Base-by-base conservation (phyloP, 176 grass and related monocot species). In the Coix lacrymajobi region DNA sequence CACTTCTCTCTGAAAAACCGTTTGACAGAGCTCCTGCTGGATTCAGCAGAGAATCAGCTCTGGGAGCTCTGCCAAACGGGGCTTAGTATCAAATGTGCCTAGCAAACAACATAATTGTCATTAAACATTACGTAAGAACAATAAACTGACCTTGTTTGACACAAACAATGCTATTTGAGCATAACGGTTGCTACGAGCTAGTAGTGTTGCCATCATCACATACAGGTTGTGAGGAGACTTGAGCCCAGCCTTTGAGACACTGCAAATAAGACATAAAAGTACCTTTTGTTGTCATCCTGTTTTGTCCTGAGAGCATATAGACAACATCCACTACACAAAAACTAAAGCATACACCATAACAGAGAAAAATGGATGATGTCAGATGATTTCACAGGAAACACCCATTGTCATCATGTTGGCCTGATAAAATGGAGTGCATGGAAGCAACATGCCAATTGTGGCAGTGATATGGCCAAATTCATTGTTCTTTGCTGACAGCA, bases 121-220 rank as follows among this genome's bases (percentile, higher is more conserved):
- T 62, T 26, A 43, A 62, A 20, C 48, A 52, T 52, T 52, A 5
- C 48, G 36, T 30, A 69, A 88, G 58, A 72, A 88, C 65, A 66
- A 79, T 33, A 60, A 36, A 83, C 78, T 81, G 57, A 95, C 96
- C 96, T 95, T 95, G 77, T 93, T 90, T 79, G 89, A 87, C 57
- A 98, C 87, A 90, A 95, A 95, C 56, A 98, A 81, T 75, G 85
- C 58, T 63, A 98, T 89, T 87, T 93, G 89, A 91, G 85, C 75
- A 85, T 88, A 81, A 67, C 85, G 85, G 66, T 89, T 92, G 57
- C 71, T 86, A 56, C 82, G 87, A 66, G 85, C 88, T 70, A 98
- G 62, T 58, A 98, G 78, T 63, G 80, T 76, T 52, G 90, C 77
- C 71, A 81, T 86, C 93, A 95, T 92, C 82, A 90, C 79, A 79